Percentiles rank a stretch among this genome's conserved stretches.
Conservation (phyloP, 805 yeast species). For the Yarrowia sp. region DNA sequence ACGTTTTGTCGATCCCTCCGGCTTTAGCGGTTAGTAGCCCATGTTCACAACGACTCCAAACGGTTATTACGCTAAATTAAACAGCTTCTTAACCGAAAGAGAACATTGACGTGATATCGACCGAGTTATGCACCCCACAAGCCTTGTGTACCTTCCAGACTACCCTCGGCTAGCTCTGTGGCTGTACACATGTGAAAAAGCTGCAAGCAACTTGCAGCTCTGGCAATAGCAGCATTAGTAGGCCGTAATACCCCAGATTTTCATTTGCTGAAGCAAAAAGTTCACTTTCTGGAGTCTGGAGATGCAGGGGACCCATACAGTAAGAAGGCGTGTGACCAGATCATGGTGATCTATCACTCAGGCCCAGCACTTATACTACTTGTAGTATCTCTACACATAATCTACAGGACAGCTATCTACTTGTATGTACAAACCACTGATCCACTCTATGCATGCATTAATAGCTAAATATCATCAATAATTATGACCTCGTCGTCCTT, state of each 20-base stretch:
- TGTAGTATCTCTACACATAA: too few species aligned
- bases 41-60: background rate
- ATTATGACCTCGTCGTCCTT: constrained; percentile 5
- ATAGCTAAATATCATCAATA: constrained; percentile 21
- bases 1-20: constrained; percentile 6
- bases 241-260: background rate
- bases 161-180: background rate
- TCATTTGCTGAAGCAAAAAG: too few species aligned
- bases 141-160: too few species aligned
- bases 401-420: too few species aligned
- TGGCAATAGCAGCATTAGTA: background rate
- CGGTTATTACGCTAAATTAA: background rate
- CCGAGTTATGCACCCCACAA: too few species aligned
- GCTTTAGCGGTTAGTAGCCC: constrained; percentile 5
- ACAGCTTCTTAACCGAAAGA: too few species aligned
- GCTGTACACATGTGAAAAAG: constrained; percentile 14
- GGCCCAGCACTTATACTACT: too few species aligned
- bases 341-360: too few species aligned
- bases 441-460: constrained; percentile 13
- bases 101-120: too few species aligned
- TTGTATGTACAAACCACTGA: background rate
- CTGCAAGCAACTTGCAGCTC: background rate
- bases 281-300: too few species aligned
- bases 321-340: too few species aligned
- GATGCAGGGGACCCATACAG: too few species aligned